A percentile compares a stretch with the other conserved stretches of the same genome.
phyloP scores from a whole-genome alignment of 1,284 basidiomycete species.

The Amylostereum areolatum region DNA sequence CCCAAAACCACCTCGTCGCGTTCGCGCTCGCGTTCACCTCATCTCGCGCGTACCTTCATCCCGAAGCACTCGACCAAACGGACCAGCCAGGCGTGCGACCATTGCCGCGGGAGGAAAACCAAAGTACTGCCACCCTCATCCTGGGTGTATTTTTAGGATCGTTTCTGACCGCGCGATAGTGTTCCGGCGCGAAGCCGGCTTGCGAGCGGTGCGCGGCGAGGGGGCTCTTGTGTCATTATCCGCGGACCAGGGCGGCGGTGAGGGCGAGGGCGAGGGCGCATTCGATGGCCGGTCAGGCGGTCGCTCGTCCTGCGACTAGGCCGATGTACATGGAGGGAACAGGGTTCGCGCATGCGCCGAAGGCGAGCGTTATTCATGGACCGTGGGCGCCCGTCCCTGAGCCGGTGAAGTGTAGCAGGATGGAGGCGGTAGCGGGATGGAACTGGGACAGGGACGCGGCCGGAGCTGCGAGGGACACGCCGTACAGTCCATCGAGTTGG shows the following conservation, averaged over 20 bases:
- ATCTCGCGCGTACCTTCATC: slow-evolving; percentile 11
- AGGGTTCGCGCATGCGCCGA: too few species aligned
- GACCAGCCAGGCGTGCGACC: slow-evolving; percentile 50
- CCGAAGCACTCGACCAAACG: slow-evolving; percentile 34
- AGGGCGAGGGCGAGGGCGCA: too few species aligned
- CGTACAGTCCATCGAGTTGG: too few species aligned
- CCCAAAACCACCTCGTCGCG: background rate
- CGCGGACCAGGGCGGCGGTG: background rate
- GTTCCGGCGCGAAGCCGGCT: slow-evolving; percentile 11
- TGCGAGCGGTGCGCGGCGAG: slow-evolving; percentile 11
- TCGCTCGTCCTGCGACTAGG: too few species aligned
- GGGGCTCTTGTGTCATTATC: slow-evolving; percentile 7
- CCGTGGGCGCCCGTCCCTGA: too few species aligned
- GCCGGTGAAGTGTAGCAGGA: too few species aligned
- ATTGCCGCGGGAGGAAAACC: slow-evolving; percentile 52
- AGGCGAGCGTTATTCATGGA: too few species aligned
- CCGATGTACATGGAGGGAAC: too few species aligned
- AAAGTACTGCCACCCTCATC: slow-evolving; percentile 31
- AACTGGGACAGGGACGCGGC: too few species aligned
- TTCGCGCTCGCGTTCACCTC: background rate
- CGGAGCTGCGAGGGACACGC: too few species aligned
- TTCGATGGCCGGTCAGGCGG: too few species aligned
- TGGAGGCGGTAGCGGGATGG: too few species aligned
- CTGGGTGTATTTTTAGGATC: background rate
- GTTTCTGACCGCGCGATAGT: slow-evolving; percentile 4